phyloP scores from a whole-genome alignment of 169 alveolate species.

The Ichthyophthirius multifiliis region DNA sequence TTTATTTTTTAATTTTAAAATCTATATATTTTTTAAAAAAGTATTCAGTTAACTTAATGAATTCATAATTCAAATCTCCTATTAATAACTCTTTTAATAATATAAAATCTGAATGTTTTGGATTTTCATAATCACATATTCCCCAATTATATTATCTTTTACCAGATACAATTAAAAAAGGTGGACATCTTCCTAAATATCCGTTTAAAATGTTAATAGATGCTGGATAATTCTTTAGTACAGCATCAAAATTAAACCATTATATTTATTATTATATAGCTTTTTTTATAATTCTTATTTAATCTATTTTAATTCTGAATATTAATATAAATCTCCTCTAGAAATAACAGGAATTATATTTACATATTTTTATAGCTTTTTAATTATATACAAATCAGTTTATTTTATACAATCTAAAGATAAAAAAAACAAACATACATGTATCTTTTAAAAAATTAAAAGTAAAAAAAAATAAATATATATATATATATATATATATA shows the following conservation, averaged over 20 bases:
- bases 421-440: slow-evolving; percentile 40
- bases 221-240: too few relatives aligned
- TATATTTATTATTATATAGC: not conserved
- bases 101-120: slow-evolving; percentile 35
- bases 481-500: not conserved
- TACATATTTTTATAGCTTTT: slow-evolving; percentile 18
- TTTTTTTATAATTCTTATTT: slow-evolving; percentile 14
- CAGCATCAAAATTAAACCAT: too few relatives aligned
- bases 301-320: slow-evolving; percentile 4
- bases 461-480: not conserved
- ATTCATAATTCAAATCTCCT: slow-evolving; percentile 17
- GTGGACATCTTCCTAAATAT: too few relatives aligned
- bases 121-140: slow-evolving; percentile 26
- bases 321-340: slow-evolving; percentile 32
- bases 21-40: not conserved
- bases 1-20: not conserved
- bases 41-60: slow-evolving; percentile 7
- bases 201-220: too few relatives aligned
- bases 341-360: slow-evolving; percentile 40
- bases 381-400: slow-evolving; percentile 13
- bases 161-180: too few relatives aligned
- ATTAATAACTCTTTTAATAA: slow-evolving; percentile 11
- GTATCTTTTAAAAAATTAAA: not conserved
- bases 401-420: slow-evolving; percentile 23
- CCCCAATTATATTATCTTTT: slow-evolving; percentile 46